A percentile compares a stretch with the other conserved stretches of the same genome.
phyloP scores from a whole-genome alignment of 208 protist species.

The Phytomonas sp. region DNA sequence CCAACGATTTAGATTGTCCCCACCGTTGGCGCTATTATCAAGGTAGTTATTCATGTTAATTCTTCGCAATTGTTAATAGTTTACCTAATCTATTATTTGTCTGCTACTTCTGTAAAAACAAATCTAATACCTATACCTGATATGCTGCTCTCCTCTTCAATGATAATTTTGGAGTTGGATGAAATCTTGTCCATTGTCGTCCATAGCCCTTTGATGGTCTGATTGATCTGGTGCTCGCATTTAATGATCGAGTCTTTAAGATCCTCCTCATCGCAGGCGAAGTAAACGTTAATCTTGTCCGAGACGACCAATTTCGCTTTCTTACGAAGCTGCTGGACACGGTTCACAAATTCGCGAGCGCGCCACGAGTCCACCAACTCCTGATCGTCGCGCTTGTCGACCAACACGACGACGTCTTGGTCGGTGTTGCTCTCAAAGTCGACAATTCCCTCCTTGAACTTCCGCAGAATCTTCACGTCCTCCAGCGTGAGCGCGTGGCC shows the following conservation, averaged over 20 bases:
- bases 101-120: slow-evolving; percentile 31
- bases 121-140: slow-evolving; percentile 60
- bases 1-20: not conserved
- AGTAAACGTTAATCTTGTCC: slow-evolving; percentile 73
- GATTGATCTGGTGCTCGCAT: slow-evolving; percentile 58
- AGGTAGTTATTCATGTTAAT: not conserved
- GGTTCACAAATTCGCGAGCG: slow-evolving; percentile 91
- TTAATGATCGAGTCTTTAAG: slow-evolving; percentile 63
- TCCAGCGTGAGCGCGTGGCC: slow-evolving; percentile 67
- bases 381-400: slow-evolving; percentile 82
- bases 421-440: slow-evolving; percentile 86
- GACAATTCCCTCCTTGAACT: slow-evolving; percentile 72
- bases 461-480: slow-evolving; percentile 84
- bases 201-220: slow-evolving; percentile 65
- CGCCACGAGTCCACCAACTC: slow-evolving; percentile 82
- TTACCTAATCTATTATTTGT: not conserved
- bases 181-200: slow-evolving; percentile 59
- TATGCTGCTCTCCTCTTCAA: slow-evolving; percentile 84
- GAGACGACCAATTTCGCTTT: slow-evolving; percentile 79
- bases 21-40: not conserved
- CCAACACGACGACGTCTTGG: slow-evolving; percentile 84
- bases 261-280: slow-evolving; percentile 60
- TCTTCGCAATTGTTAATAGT: not conserved
- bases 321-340: slow-evolving; percentile 96
- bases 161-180: slow-evolving; percentile 38